Base-by-base conservation (phyloP, 225 moss, liverwort and hornwort species). In the Climacium dendroides region DNA sequence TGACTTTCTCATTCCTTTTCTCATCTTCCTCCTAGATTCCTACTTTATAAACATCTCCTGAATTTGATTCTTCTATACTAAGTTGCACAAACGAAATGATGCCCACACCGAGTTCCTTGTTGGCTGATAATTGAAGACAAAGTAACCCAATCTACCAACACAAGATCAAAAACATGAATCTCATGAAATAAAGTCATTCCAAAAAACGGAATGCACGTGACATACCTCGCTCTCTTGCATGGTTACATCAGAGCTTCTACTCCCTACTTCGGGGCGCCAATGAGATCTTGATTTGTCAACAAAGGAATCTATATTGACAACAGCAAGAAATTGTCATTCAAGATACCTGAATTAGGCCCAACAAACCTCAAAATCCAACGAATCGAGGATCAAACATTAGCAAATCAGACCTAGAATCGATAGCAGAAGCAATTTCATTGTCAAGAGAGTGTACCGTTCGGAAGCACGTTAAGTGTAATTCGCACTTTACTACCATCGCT, bases 151-250 rank as follows among this genome's bases (percentile, higher is more conserved):
- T 59, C 58, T 52, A 72, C 45, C 20, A 87, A 53, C 74, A 35
- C 35, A 76, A 35, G 19, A 83, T 35, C 58, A 32, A 59, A 70
- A 73, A 75, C 61, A 80, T 53, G 25, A 48, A 70, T 59, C 69
- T 43, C 79, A 67, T 52, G 53, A 60, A 62, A 69, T 43, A 20
- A 74, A 53, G 35, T 22, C 23, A 47, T 57, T 81, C 26, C 87
- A 20, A 55, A 55, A 87, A 80, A 80, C 37, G n/a, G 39, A 75
- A 54, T 45, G 63, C 48, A 50, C 55, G 32, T 32, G 76, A 85
- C 41, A 87, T 91, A 92, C 94, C 94, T 94, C 92, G 87, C 84
- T 92, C 82, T 94, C 94, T 54, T 87, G 91, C 91, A 91, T 89
- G 32, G 79, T 85, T 66, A 85, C 86, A 76, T 92, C 91, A 54